Conservation (phyloP, 495 filamentous ascomycete species). For the Penicillium egyptiacum region DNA sequence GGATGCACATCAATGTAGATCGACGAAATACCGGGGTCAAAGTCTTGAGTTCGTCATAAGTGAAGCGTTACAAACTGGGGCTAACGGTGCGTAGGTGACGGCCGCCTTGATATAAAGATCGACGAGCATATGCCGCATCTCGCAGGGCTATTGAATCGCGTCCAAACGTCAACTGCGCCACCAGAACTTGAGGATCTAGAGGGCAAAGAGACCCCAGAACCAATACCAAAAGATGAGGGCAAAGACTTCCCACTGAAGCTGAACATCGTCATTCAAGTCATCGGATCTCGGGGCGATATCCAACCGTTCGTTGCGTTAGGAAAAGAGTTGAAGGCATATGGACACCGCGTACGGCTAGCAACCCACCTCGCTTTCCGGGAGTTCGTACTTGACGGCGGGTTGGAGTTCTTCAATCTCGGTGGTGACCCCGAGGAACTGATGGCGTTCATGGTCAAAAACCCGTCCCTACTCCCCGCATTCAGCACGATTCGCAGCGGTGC, state of each 20-base stretch:
- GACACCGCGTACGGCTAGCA: constrained; percentile 74
- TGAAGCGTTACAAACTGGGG: neutral
- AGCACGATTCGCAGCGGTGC: constrained; percentile 67
- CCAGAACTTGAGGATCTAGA: constrained; percentile 18
- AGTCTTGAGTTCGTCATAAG: constrained; percentile 19
- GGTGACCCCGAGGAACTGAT: constrained; percentile 79
- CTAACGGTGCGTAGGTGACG: constrained; percentile 22
- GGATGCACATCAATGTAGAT: constrained; percentile 20
- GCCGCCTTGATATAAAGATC: constrained; percentile 30
- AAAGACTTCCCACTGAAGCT: constrained; percentile 57
- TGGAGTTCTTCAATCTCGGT: constrained; percentile 81
- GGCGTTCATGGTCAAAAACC: constrained; percentile 88
- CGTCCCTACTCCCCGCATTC: constrained; percentile 72
- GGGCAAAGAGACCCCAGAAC: neutral
- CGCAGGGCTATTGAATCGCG: constrained; percentile 23
- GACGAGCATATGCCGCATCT: constrained; percentile 26
- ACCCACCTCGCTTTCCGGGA: constrained; percentile 72
- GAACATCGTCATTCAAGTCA: constrained; percentile 79
- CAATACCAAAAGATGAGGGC: constrained; percentile 51
- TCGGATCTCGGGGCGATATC: constrained; percentile 78
- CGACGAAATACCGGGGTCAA: constrained; percentile 28
- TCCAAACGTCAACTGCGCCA: constrained; percentile 13
- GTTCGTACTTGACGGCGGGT: constrained; percentile 66
- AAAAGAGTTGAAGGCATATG: constrained; percentile 62
- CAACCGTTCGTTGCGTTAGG: constrained; percentile 75